Conservation (phyloP, 345 rosid species). For the Tarenaya hassleriana region DNA sequence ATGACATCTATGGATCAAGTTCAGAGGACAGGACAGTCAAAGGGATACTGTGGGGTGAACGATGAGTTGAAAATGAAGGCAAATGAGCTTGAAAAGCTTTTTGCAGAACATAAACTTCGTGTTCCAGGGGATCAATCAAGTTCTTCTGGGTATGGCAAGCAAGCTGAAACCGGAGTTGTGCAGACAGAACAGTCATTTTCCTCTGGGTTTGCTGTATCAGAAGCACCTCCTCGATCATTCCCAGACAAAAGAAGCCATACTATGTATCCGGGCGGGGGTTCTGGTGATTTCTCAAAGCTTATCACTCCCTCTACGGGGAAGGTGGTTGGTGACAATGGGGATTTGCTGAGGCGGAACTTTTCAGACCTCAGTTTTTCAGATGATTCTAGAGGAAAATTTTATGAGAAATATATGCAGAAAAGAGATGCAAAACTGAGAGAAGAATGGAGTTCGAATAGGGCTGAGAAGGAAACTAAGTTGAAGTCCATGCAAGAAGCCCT, state of each 20-base stretch:
- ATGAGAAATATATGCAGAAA: slow-evolving; percentile 70
- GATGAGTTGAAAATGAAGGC: slow-evolving; percentile 83
- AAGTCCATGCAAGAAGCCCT: slow-evolving; percentile 76
- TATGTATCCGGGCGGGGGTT: slow-evolving; percentile 22
- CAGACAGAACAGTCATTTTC: slow-evolving; percentile 33
- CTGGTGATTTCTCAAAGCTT: slow-evolving; percentile 26
- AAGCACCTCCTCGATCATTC: too few species aligned
- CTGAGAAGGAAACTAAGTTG: slow-evolving; percentile 65
- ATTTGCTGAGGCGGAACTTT: slow-evolving; percentile 41
- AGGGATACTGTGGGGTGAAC: slow-evolving; percentile 81
- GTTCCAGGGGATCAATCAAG: slow-evolving; percentile 72
- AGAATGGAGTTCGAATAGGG: slow-evolving; percentile 57
- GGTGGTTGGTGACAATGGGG: slow-evolving; percentile 16
- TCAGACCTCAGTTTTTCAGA: slow-evolving; percentile 50
- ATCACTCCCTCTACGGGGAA: slow-evolving; percentile 30
- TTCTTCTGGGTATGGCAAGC: slow-evolving; percentile 57
- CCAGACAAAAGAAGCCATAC: slow-evolving; percentile 27
- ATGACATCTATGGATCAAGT: slow-evolving; percentile 34
- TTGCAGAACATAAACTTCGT: slow-evolving; percentile 86
- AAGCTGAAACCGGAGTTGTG: slow-evolving; percentile 40
- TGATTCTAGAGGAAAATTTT: slow-evolving; percentile 72
- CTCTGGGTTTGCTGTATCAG: slow-evolving; percentile 25
- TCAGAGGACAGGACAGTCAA: slow-evolving; percentile 55
- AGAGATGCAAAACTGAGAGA: slow-evolving; percentile 82
- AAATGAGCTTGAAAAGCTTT: slow-evolving; percentile 85